Base-by-base conservation (phyloP, 2,329 filamentous ascomycete genomes). In the Pestalotiopsis sp. region DNA sequence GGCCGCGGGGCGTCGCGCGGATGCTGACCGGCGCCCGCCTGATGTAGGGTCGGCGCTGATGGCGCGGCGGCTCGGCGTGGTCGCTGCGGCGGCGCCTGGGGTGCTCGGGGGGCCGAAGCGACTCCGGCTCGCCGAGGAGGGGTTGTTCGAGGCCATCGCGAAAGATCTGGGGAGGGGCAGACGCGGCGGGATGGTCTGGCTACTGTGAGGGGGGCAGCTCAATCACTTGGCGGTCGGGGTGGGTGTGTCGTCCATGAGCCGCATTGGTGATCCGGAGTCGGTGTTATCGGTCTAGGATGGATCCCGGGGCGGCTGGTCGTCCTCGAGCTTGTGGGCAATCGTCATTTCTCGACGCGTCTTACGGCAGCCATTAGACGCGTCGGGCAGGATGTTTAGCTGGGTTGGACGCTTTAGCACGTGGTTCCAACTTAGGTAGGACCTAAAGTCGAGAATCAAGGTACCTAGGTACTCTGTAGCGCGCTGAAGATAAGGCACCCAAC, bases 21-120 rank as follows among this genome's bases (percentile, higher is more conserved):
- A 87, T 41, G 81, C 82, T 11, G 84, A 83, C 56, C 82, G 81
- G 12, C 82, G 83, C 25, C 78, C 80, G 13, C 45, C 59, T 13
- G 84, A 82, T 4, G 79, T 74, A 1, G 83, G 81, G 3, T 85
- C 80, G 67, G 75, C 77, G 71, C 74, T 77, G 61, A 72, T 68
- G 41, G 77, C 77, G 60, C 77, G 78, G 25, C 75, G 77, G 66
- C 72, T 77, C 6, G 80, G 78, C 1, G 80, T 81, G 39, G 45
- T 52, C 7, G 45, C 20, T 17, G 72, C 65, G 11, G 71, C 68
- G 6, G 67, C 36, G 14, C 68, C 64, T 17, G 64, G 67, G 12
- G 67, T 67, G 66, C 74, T 72, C 2, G 77, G 77, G 3, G 77
- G 78, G 66, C 65, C 68, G 1, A 76, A 73, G n/a, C 72, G 71